Percentiles rank a stretch among this genome's conserved stretches.
Evolutionary conservation across 352 stramenopile genomes (phyloP).

Genomic region (Pythium diclinum): DNA sequence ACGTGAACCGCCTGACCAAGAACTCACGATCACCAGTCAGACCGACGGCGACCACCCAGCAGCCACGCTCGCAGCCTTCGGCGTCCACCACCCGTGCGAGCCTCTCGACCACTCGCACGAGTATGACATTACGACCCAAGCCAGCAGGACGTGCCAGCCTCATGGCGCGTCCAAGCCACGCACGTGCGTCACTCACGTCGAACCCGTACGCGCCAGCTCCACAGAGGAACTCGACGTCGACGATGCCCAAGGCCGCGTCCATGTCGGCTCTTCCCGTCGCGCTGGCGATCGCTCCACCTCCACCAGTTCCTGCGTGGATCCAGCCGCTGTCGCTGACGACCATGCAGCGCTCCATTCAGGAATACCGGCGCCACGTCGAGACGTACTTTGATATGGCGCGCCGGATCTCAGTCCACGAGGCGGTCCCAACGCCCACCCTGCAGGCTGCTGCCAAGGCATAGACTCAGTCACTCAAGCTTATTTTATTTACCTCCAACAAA

Average conservation of each 20-base stretch:
- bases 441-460: conserved; percentile 13
- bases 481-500: not conserved
- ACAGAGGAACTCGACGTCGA: not conserved
- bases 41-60: conserved; percentile 25
- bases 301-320: conserved; percentile 34
- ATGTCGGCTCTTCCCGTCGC: conserved; percentile 10
- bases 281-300: conserved; percentile 15
- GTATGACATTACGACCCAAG: conserved; percentile 21
- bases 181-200: conserved; percentile 2
- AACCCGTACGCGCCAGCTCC: not conserved
- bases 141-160: conserved; percentile 13
- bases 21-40: conserved; percentile 3
- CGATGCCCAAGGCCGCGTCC: conserved; percentile 15
- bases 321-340: conserved; percentile 37
- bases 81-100: not conserved
- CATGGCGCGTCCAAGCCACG: conserved; percentile 7
- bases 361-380: conserved; percentile 67
- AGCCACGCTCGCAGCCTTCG: not conserved
- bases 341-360: conserved; percentile 51
- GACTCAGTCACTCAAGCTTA: not conserved
- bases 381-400: conserved; percentile 59
- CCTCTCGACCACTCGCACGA: conserved; percentile 12
- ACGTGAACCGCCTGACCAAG: conserved; percentile 49
- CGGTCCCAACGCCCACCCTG: conserved; percentile 59
- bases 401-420: conserved; percentile 64